A percentile compares a stretch with the other conserved stretches of the same genome.
phyloP scores from a whole-genome alignment of 2,329 filamentous ascomycete species.

The Anthostomella pinea region DNA sequence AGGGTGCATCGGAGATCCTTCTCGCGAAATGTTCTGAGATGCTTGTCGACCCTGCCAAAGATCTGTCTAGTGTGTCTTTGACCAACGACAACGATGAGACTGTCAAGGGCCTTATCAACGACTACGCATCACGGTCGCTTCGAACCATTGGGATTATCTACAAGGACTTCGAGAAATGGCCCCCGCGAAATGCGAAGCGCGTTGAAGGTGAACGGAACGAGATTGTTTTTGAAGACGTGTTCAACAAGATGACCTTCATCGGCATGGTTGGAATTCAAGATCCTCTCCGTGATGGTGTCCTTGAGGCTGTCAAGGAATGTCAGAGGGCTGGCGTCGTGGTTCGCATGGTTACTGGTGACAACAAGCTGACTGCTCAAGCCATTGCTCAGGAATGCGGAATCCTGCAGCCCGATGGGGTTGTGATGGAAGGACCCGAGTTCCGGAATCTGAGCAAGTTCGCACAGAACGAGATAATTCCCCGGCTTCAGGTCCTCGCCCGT shows the following conservation, averaged over 20 bases:
- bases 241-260: conserved; percentile 65
- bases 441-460: conserved; percentile 65
- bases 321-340: conserved; percentile 75
- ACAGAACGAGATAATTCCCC: conserved; percentile 65
- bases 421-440: conserved; percentile 78
- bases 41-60: conserved; percentile 47
- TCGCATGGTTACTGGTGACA: conserved; percentile 84
- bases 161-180: conserved; percentile 82
- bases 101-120: conserved; percentile 67
- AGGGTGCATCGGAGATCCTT: conserved; percentile 65
- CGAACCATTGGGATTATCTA: conserved; percentile 83
- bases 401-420: conserved; percentile 61
- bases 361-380: conserved; percentile 73
- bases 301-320: conserved; percentile 68
- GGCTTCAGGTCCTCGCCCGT: conserved; percentile 67
- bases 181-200: conserved; percentile 60
- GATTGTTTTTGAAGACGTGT: conserved; percentile 64
- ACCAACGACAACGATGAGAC: conserved; percentile 52
- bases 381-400: conserved; percentile 80
- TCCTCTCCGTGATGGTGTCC: conserved; percentile 72
- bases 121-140: conserved; percentile 75
- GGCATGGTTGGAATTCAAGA: conserved; percentile 79
- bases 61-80: conserved; percentile 42
- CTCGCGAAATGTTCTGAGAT: conserved; percentile 53
- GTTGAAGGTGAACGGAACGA: conserved; percentile 56